Percentiles rank a stretch among this genome's conserved stretches.
Evolutionary conservation across 352 stramenopile genomes (phyloP).

Genomic region (Pythium utonaiense): DNA sequence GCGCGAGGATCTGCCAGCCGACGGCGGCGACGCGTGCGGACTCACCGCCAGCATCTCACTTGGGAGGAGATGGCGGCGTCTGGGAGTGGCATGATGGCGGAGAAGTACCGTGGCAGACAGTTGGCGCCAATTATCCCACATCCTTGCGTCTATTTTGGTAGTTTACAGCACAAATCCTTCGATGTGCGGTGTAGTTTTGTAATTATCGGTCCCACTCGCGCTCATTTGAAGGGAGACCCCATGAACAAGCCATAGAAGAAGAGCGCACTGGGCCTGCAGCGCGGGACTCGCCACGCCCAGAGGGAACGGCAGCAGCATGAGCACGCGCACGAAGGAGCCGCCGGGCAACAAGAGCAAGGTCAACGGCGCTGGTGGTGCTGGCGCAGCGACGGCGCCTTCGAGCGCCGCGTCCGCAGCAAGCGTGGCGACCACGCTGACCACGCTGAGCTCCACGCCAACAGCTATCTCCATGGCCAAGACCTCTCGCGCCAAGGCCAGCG

Average conservation of each 20-base stretch:
- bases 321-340: conserved; percentile 8
- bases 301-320: conserved; percentile 8
- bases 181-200: conserved; percentile 1
- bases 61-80: background rate
- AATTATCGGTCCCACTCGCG: background rate
- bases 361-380: background rate
- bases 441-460: background rate
- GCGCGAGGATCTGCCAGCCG: background rate
- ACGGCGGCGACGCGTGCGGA: conserved; percentile 13
- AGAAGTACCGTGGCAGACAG: background rate
- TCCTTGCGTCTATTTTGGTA: background rate
- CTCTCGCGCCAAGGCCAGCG: background rate
- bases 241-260: background rate
- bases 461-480: background rate
- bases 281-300: background rate
- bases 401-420: background rate
- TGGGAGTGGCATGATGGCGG: background rate
- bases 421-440: background rate
- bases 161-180: conserved; percentile 1
- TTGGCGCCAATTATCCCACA: background rate
- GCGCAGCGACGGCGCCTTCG: background rate
- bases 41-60: conserved; percentile 15
- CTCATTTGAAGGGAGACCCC: conserved; percentile 10
- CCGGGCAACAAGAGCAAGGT: conserved; percentile 4
- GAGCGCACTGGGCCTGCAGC: background rate